Conservation (phyloP, 208 protist genomes). For the Willaertia magna region DNA sequence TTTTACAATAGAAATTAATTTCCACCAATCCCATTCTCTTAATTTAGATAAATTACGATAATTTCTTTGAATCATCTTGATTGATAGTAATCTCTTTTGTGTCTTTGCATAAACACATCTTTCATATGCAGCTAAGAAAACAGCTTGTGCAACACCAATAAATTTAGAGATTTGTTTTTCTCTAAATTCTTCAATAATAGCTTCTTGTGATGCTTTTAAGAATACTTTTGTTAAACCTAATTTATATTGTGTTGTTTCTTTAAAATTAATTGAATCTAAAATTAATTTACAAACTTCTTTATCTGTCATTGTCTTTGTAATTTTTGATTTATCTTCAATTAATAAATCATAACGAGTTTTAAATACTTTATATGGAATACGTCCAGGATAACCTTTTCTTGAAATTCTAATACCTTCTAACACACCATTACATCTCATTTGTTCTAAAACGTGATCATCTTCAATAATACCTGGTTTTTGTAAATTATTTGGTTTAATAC, state of each 20-base stretch:
- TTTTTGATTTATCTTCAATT: constrained; percentile 8
- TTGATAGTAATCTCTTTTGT: constrained; percentile 38
- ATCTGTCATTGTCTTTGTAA: neutral
- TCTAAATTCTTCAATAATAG: constrained; percentile 48
- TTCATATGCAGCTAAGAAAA: constrained; percentile 35
- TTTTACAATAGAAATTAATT: constrained; percentile 42
- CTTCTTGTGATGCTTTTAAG: constrained; percentile 28
- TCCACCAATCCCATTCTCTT: constrained; percentile 14
- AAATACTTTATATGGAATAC: neutral
- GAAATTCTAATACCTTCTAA: constrained; percentile 19
- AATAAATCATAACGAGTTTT: neutral
- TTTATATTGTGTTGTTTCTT: constrained; percentile 18
- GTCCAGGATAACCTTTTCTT: neutral
- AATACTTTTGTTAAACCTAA: neutral
- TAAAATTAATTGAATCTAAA: neutral
- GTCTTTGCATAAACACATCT: constrained; percentile 37
- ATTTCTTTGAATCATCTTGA: constrained; percentile 48
- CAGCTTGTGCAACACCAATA: constrained; percentile 43
- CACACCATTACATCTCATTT: constrained; percentile 25
- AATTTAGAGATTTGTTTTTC: constrained; percentile 42
- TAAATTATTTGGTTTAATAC: constrained; percentile 22
- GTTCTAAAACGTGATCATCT: constrained; percentile 14
- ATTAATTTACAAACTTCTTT: neutral
- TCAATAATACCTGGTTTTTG: constrained; percentile 14
- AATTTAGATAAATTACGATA: constrained; percentile 18